phyloP scores from a whole-genome alignment of 306 rosid genomes.

The Cucurbita maxima region DNA sequence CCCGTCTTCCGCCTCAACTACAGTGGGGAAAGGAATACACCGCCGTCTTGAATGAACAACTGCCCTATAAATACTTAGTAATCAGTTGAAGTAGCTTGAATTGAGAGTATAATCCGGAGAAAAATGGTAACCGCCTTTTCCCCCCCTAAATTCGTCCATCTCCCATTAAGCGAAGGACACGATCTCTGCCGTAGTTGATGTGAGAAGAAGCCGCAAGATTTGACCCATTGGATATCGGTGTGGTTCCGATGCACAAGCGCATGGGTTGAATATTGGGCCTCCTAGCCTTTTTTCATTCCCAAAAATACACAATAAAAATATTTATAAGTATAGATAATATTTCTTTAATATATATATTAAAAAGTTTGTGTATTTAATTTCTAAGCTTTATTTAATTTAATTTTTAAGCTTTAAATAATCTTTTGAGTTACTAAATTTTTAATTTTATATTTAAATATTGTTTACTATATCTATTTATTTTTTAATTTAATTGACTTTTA shows the following conservation, averaged over 20 bases:
- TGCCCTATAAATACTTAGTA: too few species aligned
- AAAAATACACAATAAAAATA: too few species aligned
- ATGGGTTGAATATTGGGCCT: conserved; percentile 2
- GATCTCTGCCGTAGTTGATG: not conserved
- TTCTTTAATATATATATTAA: too few species aligned
- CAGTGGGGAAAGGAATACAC: not conserved
- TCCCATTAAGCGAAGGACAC: not conserved
- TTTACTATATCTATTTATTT: too few species aligned
- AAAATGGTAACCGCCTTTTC: not conserved
- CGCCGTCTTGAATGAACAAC: not conserved
- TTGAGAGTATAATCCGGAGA: not conserved
- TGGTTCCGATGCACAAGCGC: not conserved
- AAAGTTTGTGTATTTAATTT: too few species aligned
- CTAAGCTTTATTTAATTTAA: too few species aligned
- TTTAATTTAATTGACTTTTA: too few species aligned
- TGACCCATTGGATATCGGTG: not conserved
- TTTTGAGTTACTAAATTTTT: too few species aligned
- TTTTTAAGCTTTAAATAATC: too few species aligned
- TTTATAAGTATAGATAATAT: too few species aligned
- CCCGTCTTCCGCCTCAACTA: not conserved
- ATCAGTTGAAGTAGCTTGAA: not conserved
- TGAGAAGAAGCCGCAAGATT: not conserved
- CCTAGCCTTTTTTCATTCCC: not conserved
- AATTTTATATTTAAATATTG: too few species aligned
- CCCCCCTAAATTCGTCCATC: not conserved